Conservation (phyloP, 2,329 filamentous ascomycete genomes). For the Phialemoniopsis sp. region DNA sequence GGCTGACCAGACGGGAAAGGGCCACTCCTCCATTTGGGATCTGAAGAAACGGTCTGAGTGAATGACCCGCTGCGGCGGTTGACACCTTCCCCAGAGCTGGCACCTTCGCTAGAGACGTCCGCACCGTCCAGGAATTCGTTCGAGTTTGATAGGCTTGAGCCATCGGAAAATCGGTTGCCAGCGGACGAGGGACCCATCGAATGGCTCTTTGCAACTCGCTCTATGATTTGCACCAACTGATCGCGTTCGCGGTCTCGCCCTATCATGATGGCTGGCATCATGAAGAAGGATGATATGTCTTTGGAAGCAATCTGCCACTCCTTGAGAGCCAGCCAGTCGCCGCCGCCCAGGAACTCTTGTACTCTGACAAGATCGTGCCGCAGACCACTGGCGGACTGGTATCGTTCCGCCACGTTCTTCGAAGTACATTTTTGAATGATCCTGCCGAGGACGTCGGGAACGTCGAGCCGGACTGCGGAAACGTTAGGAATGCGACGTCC, state of each 20-base stretch:
- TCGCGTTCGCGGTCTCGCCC: slow-evolving; percentile 71
- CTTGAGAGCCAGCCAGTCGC: slow-evolving; percentile 66
- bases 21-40: slow-evolving; percentile 32
- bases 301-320: slow-evolving; percentile 75
- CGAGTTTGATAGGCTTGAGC: slow-evolving; percentile 49
- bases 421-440: slow-evolving; percentile 92
- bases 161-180: slow-evolving; percentile 45
- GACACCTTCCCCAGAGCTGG: slow-evolving; percentile 51
- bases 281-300: slow-evolving; percentile 90
- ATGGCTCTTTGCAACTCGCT: slow-evolving; percentile 69
- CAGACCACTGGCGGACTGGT: slow-evolving; percentile 83
- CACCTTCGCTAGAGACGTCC: slow-evolving; percentile 56
- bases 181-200: slow-evolving; percentile 35
- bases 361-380: slow-evolving; percentile 76
- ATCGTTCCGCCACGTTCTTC: slow-evolving; percentile 82
- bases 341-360: slow-evolving; percentile 69
- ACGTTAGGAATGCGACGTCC: slow-evolving; percentile 74
- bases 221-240: slow-evolving; percentile 68
- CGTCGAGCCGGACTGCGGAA: slow-evolving; percentile 72
- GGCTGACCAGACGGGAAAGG: slow-evolving; percentile 35
- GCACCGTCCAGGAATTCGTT: slow-evolving; percentile 42
- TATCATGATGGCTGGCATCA: slow-evolving; percentile 76
- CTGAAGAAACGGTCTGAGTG: slow-evolving; percentile 36
- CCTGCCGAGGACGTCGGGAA: slow-evolving; percentile 76
- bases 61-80: slow-evolving; percentile 46